Percentiles rank a stretch among this genome's conserved stretches.
These are phyloP conservation scores for Linum tenue DNA, from an alignment of 345 rosid species.

Conservation along the genomic window DNA sequence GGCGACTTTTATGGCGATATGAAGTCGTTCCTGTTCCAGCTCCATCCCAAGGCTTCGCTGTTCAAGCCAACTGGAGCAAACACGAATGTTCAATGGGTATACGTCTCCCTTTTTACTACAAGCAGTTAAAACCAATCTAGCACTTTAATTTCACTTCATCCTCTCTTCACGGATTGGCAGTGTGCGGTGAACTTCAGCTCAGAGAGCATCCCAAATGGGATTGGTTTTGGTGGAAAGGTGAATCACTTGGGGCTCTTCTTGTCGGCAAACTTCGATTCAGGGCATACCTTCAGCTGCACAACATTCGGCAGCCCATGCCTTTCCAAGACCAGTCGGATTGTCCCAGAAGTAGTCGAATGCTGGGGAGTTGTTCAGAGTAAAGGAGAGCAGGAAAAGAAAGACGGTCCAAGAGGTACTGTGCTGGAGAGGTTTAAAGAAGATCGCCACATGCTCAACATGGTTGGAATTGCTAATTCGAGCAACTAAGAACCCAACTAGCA, in stretches of 20 bases:
- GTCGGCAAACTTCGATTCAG: slow-evolving; percentile 68
- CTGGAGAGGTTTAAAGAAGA: slow-evolving; percentile 82
- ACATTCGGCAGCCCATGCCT: slow-evolving; percentile 81
- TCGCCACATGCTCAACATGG: slow-evolving; percentile 77
- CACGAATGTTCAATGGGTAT: slow-evolving; percentile 77
- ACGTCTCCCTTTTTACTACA: slow-evolving; percentile 13
- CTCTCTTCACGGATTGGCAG: slow-evolving; percentile 28
- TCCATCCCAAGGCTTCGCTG: slow-evolving; percentile 56
- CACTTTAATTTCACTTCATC: background rate
- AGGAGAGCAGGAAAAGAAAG: slow-evolving; percentile 30
- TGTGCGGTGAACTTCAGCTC: slow-evolving; percentile 81
- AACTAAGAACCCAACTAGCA: slow-evolving; percentile 19
- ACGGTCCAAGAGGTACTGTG: slow-evolving; percentile 39
- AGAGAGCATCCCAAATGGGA: slow-evolving; percentile 87
- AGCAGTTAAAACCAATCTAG: background rate
- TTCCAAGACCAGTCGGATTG: slow-evolving; percentile 37
- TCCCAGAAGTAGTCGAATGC: slow-evolving; percentile 76
- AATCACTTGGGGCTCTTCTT: slow-evolving; percentile 76
- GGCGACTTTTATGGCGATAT: slow-evolving; percentile 86
- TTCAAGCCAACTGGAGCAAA: slow-evolving; percentile 83
- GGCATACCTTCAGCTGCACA: slow-evolving; percentile 61
- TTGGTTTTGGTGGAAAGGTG: slow-evolving; percentile 74
- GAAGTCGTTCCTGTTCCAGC: slow-evolving; percentile 86
- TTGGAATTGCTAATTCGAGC: slow-evolving; percentile 74
- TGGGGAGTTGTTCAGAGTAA: slow-evolving; percentile 57